These are phyloP conservation scores for Eucalyptus fibrosa DNA, from an alignment of 345 rosid species.

Conservation along the genomic window DNA sequence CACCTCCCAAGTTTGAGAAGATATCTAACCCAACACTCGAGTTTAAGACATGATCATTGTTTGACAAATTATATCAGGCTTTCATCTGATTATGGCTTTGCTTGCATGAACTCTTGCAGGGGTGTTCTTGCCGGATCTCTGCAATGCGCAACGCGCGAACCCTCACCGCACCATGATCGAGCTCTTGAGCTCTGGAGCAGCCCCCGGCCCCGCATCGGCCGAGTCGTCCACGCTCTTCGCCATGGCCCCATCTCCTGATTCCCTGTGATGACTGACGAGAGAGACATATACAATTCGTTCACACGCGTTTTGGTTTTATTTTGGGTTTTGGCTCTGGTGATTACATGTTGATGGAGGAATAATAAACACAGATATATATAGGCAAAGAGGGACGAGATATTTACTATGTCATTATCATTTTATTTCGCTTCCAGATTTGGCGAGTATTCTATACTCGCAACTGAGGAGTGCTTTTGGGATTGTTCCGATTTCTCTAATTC, in stretches of 20 bases:
- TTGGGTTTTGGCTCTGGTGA: background rate
- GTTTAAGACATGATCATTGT: background rate
- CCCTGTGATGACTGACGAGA: conserved; percentile 1
- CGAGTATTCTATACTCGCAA: background rate
- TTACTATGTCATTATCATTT: background rate
- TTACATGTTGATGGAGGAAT: background rate
- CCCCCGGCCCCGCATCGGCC: conserved; percentile 27
- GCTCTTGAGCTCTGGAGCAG: conserved; percentile 51
- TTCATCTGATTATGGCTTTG: background rate
- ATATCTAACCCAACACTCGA: background rate
- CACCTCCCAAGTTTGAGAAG: background rate
- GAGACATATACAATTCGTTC: background rate
- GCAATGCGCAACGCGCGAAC: conserved; percentile 46
- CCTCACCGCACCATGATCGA: conserved; percentile 77
- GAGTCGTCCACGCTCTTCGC: background rate
- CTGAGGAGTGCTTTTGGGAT: background rate
- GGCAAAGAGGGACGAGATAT: background rate
- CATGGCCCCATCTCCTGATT: conserved; percentile 20
- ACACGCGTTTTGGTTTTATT: background rate
- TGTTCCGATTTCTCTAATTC: background rate
- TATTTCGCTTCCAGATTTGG: background rate
- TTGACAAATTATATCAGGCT: background rate
- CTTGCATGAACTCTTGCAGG: conserved; percentile 28
- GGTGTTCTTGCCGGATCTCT: conserved; percentile 76
- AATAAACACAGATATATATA: background rate